These are phyloP conservation scores for Raphanus sativus DNA, from an alignment of 345 rosid species.

Conservation along the genomic window DNA sequence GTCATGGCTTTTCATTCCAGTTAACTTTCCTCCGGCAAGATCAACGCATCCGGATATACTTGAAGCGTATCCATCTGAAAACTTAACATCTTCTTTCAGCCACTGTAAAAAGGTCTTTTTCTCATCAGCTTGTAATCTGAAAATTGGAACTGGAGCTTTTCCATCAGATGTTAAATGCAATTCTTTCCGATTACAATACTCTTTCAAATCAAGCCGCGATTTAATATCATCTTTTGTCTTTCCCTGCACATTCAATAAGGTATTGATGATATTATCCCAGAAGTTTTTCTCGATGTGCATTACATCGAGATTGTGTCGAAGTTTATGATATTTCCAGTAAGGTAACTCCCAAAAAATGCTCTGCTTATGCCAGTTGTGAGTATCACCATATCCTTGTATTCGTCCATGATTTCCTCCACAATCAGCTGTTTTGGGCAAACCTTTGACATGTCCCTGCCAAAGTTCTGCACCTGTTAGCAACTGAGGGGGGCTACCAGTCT, in stretches of 20 bases:
- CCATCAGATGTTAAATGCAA: neutral
- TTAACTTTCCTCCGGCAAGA: neutral
- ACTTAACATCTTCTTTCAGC: neutral
- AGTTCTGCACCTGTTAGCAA: neutral
- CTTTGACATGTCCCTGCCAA: neutral
- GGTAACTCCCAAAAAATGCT: neutral
- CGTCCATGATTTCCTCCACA: neutral
- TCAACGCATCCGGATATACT: neutral
- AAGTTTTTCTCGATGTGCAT: too few relatives aligned
- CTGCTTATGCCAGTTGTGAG: neutral
- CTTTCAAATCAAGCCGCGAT: neutral
- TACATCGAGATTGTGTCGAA: neutral
- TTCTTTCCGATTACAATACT: neutral
- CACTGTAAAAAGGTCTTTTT: neutral
- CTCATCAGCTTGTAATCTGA: neutral
- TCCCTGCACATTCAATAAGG: neutral
- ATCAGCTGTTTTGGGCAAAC: neutral
- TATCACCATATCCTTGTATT: neutral
- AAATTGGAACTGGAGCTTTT: neutral
- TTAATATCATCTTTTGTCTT: neutral
- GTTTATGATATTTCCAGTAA: neutral
- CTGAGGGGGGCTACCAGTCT: neutral
- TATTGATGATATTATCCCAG: too few relatives aligned
- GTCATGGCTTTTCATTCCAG: too few relatives aligned
- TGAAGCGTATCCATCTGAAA: neutral